These are phyloP conservation scores for Colletotrichum melonis DNA, from an alignment of 2,329 filamentous ascomycete species.

Conservation along the genomic window DNA sequence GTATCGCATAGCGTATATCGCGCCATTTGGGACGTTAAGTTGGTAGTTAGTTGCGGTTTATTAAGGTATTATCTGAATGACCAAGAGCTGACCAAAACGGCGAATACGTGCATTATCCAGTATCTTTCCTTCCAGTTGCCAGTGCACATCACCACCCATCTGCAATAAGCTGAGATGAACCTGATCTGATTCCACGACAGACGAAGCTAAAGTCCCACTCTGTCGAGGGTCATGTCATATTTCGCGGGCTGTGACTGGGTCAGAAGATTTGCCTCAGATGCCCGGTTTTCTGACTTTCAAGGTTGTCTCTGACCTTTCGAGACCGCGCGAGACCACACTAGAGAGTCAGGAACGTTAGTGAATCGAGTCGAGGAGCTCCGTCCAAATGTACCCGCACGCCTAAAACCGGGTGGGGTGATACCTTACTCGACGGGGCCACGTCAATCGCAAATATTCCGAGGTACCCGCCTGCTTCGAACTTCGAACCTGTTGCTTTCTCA, in stretches of 20 bases:
- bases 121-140: neutral
- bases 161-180: conserved; percentile 31
- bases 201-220: neutral
- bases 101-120: neutral
- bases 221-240: neutral
- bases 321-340: neutral
- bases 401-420: conserved; percentile 6
- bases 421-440: neutral
- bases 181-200: conserved; percentile 18
- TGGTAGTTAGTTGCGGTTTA: neutral
- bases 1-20: neutral
- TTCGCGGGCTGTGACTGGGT: neutral
- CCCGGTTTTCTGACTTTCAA: neutral
- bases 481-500: neutral
- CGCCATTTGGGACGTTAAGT: neutral
- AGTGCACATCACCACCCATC: neutral
- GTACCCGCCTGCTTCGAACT: neutral
- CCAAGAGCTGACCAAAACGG: no score
- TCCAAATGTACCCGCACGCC: neutral
- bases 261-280: no score
- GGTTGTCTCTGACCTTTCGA: neutral
- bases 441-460: neutral
- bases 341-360: neutral
- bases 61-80: neutral
- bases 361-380: neutral